These are phyloP conservation scores for Emmonsia crescens DNA, from an alignment of 2,329 filamentous ascomycete species.

Conservation along the genomic window DNA sequence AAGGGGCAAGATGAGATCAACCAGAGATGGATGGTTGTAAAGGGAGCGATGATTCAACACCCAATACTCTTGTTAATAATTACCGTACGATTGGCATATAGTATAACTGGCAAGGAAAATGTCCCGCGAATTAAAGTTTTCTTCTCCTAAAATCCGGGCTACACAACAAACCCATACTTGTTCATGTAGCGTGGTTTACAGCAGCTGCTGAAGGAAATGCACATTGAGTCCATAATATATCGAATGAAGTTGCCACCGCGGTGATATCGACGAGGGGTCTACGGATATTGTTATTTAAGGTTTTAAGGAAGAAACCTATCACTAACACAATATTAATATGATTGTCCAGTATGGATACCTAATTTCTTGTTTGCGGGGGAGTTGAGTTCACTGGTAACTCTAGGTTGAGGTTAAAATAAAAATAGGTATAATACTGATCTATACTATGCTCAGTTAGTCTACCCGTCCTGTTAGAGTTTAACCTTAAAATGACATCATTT, in stretches of 20 bases:
- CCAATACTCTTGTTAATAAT: background rate
- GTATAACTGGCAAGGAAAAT: background rate
- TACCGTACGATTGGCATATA: background rate
- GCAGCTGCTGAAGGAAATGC: background rate
- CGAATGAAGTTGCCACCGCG: background rate
- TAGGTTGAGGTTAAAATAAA: background rate
- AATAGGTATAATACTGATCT: background rate
- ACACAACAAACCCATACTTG: background rate
- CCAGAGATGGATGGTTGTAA: background rate
- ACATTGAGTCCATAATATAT: background rate
- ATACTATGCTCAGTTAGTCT: background rate
- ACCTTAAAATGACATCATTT: background rate
- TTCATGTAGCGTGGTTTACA: background rate
- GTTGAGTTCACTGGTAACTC: too few species aligned
- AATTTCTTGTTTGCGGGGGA: background rate
- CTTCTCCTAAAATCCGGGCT: background rate
- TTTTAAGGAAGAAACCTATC: background rate
- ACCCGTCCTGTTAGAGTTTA: background rate
- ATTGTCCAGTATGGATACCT: background rate
- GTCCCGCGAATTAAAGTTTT: background rate
- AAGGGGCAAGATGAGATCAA: background rate
- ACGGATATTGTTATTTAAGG: too few species aligned
- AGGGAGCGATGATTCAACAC: background rate
- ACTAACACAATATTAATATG: background rate
- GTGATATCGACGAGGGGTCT: too few species aligned